Percentiles rank a stretch among this genome's conserved stretches.
phyloP scores from a whole-genome alignment of 805 yeast genomes.

The Vanderwaltozyma yarrowii region DNA sequence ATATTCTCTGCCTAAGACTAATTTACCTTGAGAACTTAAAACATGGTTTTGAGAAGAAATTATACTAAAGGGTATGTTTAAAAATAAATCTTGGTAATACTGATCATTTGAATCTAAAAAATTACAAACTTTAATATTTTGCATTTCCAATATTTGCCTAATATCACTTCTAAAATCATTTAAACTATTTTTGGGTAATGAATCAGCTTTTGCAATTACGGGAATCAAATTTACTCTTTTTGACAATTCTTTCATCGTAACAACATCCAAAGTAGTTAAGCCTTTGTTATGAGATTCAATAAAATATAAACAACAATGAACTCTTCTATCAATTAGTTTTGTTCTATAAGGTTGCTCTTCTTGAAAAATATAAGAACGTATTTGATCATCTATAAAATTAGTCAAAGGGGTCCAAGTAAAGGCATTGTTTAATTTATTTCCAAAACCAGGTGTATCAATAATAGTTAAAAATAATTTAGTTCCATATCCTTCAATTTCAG shows the following conservation, averaged over 20 bases:
- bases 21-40: conserved; percentile 33
- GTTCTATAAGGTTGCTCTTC: conserved; percentile 63
- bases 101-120: conserved; percentile 32
- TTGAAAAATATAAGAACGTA: conserved; percentile 56
- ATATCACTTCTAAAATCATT: conserved; percentile 42
- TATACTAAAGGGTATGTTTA: conserved; percentile 56
- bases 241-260: conserved; percentile 59
- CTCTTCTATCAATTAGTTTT: conserved; percentile 48
- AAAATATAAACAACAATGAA: conserved; percentile 82
- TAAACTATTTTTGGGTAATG: conserved; percentile 45
- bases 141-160: conserved; percentile 38
- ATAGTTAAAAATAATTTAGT: conserved; percentile 51
- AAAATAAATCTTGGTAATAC: conserved; percentile 27
- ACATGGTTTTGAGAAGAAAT: conserved; percentile 54
- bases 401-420: conserved; percentile 60
- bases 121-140: conserved; percentile 52
- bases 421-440: conserved; percentile 54
- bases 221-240: conserved; percentile 74
- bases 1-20: conserved; percentile 66
- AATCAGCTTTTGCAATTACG: conserved; percentile 72
- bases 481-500: conserved; percentile 48
- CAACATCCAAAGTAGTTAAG: conserved; percentile 57
- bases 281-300: conserved; percentile 58
- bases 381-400: conserved; percentile 72
- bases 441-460: conserved; percentile 73